Base-by-base conservation (phyloP, 2,329 filamentous ascomycete genomes). In the Colletotrichum noveboracense region DNA sequence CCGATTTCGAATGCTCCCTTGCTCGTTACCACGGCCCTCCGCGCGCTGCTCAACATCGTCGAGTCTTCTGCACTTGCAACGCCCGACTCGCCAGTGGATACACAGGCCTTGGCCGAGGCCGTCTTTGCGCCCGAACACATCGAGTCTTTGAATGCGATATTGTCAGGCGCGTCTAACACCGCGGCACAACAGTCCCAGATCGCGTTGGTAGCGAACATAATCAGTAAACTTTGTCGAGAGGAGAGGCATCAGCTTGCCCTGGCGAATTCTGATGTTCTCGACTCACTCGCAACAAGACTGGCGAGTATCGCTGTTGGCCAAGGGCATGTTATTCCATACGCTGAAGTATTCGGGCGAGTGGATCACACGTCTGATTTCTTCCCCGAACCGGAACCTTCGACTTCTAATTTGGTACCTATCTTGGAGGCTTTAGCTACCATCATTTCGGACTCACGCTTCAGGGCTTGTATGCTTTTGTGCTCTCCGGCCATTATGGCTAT, bases 371-470 rank as follows among this genome's bases (percentile, higher is more conserved):
- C 88, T 68, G 88, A 90, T 9, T 86, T 88, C 24, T 89, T 95
- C 62, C 94, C 94, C 4, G 85, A 88, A 5, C 88, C 93, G 28
- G 91, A 94, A 9, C 89, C 91, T 3, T 85, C 88, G 16, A 87
- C 86, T 18, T 87, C 91, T 30, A 91, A 90, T 75, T 85, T 98
- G 52, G 89, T 92, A 3, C 91, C 92, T 12, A 90, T 98, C 21
- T 86, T 98, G 8, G 93, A 95, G 77, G 95, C 96, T 0, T 91
- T 98, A 66, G 90, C 93, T 24, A 90, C 93, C 61, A 94, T 98
- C 64, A 91, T 98, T 66, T 91, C 93, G 76, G 92, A 95, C 79
- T 98, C 96, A 1, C 93, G 93, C 78, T 94, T 93, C 83, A 91
- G 95, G 70, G 93, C 95, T 12, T 93, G 93, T 78, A 91, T 95